A percentile compares a stretch with the other conserved stretches of the same genome.
phyloP scores from a whole-genome alignment of 805 yeast species.

The Schizosaccharomyces osmophilus region DNA sequence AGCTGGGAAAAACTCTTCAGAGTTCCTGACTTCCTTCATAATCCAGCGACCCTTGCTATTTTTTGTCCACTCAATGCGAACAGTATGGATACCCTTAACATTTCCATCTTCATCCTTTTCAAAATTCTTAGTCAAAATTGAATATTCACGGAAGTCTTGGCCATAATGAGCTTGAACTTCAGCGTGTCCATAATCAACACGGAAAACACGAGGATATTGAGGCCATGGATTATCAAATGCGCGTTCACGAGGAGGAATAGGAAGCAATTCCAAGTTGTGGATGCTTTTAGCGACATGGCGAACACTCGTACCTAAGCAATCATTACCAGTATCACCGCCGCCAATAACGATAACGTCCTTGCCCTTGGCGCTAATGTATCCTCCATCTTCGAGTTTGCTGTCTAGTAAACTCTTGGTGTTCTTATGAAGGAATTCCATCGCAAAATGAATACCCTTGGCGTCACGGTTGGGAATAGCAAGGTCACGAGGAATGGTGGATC shows the following conservation, averaged over 20 bases:
- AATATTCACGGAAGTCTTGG: slow-evolving; percentile 90
- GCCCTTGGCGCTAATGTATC: slow-evolving; percentile 28
- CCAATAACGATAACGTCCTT: slow-evolving; percentile 91
- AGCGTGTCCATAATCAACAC: slow-evolving; percentile 92
- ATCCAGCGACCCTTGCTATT: slow-evolving; percentile 95
- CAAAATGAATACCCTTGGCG: slow-evolving; percentile 69
- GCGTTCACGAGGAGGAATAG: slow-evolving; percentile 68
- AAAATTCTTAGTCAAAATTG: slow-evolving; percentile 84
- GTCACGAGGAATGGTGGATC: slow-evolving; percentile 91
- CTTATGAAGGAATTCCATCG: slow-evolving; percentile 71
- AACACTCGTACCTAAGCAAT: slow-evolving; percentile 89
- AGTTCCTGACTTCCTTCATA: slow-evolving; percentile 90
- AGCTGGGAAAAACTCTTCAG: slow-evolving; percentile 85
- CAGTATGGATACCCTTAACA: slow-evolving; percentile 84
- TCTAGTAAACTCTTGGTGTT: slow-evolving; percentile 78
- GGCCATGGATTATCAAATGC: slow-evolving; percentile 98
- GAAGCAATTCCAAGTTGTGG: slow-evolving; percentile 77
- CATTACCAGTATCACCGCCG: slow-evolving; percentile 99
- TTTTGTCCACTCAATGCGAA: slow-evolving; percentile 93
- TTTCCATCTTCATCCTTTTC: slow-evolving; percentile 87
- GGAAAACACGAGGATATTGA: slow-evolving; percentile 95
- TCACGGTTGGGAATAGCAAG: slow-evolving; percentile 84
- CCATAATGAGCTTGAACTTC: slow-evolving; percentile 91
- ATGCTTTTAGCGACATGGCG: slow-evolving; percentile 94
- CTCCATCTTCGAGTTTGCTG: slow-evolving; percentile 42